Percentiles rank a stretch among this genome's conserved stretches.
phyloP scores from a whole-genome alignment of 257 asterid genomes.

The Craterostigma plantagineum region DNA sequence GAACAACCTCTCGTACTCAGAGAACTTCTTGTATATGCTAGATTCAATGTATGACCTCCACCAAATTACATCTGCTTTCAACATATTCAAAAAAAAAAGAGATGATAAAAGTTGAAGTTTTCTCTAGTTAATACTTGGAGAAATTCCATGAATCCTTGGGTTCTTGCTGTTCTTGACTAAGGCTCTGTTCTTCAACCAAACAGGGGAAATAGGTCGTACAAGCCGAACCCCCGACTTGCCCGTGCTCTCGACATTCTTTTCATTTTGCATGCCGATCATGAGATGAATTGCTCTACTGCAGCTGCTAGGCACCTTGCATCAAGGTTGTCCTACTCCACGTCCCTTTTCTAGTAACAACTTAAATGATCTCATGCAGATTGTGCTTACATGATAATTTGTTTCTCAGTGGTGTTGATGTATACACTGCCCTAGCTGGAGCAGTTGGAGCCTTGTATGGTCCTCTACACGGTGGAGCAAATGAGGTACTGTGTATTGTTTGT shows the following conservation, averaged over 20 bases:
- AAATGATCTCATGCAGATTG: neutral
- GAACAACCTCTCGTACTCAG: conserved; percentile 75
- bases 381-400: conserved; percentile 7
- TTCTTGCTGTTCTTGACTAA: conserved; percentile 3
- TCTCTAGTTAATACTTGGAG: no score
- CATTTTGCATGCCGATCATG: conserved; percentile 92
- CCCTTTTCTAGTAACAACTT: conserved; percentile 1
- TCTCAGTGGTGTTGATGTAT: conserved; percentile 96
- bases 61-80: neutral
- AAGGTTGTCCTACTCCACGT: conserved; percentile 29
- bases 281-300: conserved; percentile 97
- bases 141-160: no score
- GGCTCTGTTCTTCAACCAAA: conserved; percentile 13
- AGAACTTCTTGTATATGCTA: conserved; percentile 95
- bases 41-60: conserved; percentile 65
- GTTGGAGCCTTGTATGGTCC: conserved; percentile 99
- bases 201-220: conserved; percentile 88
- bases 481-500: conserved; percentile 34
- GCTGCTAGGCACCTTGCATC: conserved; percentile 98
- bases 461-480: conserved; percentile 98
- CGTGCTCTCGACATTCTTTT: conserved; percentile 87
- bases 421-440: conserved; percentile 95
- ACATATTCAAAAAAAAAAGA: no score
- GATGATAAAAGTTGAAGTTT: no score
- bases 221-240: conserved; percentile 91